Conservation (phyloP, 768 basidiomycete genomes). For the Terana coerulea region DNA sequence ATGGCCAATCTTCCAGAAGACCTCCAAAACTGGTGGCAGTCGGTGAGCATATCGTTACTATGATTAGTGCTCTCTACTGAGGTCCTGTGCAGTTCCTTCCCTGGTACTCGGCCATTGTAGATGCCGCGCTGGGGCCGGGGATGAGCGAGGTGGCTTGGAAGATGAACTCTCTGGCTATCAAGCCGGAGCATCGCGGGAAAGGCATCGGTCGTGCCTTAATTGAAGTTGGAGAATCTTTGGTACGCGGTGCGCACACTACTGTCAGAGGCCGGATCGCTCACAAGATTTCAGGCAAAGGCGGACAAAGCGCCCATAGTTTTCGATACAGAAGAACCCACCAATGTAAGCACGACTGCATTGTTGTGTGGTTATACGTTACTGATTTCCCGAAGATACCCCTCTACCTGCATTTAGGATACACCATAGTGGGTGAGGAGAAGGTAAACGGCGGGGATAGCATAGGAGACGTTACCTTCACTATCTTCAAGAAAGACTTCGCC, state of each 20-base stretch:
- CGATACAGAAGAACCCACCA: neutral
- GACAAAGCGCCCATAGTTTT: neutral
- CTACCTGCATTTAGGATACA: slow-evolving; percentile 3
- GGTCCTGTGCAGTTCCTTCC: slow-evolving; percentile 6
- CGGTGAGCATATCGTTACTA: too few relatives aligned
- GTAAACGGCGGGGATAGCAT: neutral
- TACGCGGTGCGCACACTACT: neutral
- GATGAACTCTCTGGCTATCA: neutral
- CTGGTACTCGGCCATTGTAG: neutral
- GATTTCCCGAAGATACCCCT: neutral
- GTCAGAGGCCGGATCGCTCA: neutral
- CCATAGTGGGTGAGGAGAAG: neutral
- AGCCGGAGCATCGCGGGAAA: neutral
- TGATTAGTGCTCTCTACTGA: too few relatives aligned
- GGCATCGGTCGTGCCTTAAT: slow-evolving; percentile 1
- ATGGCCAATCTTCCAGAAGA: neutral
- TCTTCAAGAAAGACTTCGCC: slow-evolving; percentile 2
- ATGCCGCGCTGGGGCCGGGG: slow-evolving; percentile 2
- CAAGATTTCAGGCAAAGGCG: neutral
- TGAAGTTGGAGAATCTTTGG: neutral
- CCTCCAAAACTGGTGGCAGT: neutral
- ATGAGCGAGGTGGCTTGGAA: neutral
- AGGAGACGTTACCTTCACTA: neutral
- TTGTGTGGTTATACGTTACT: too few relatives aligned
- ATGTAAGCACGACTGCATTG: too few relatives aligned